A percentile compares a stretch with the other conserved stretches of the same genome.
These are phyloP conservation scores for Ceratorhiza oryzae-sativae DNA, from an alignment of 1,284 basidiomycete genomes.

Conservation along the genomic window DNA sequence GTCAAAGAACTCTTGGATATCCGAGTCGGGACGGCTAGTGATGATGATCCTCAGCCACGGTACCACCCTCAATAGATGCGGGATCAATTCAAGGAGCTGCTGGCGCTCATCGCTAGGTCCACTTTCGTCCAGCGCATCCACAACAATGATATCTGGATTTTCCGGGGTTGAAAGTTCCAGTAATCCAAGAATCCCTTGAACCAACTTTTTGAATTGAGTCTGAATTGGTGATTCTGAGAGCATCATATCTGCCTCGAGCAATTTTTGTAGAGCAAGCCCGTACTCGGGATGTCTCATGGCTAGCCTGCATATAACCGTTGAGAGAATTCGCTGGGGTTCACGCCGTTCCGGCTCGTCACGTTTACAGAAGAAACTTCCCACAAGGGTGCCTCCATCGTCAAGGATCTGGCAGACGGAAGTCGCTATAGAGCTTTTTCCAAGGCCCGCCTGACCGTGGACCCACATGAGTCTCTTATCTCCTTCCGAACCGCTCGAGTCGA, in stretches of 20 bases:
- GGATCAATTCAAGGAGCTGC: background rate
- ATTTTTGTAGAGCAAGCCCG: background rate
- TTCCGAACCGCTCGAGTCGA: background rate
- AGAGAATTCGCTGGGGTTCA: background rate
- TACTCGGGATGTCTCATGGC: background rate
- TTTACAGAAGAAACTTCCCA: conserved; percentile 26
- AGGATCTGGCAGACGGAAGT: conserved; percentile 1
- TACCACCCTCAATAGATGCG: background rate
- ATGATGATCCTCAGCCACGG: too few species aligned
- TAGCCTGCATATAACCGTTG: background rate
- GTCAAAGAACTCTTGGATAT: conserved; percentile 1
- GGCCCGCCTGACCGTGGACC: conserved; percentile 30
- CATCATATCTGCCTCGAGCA: background rate
- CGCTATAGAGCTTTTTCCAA: conserved; percentile 27
- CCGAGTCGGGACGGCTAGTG: conserved; percentile 4
- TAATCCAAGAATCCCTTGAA: background rate
- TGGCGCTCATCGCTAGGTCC: too few species aligned
- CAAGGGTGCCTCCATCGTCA: background rate
- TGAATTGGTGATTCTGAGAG: conserved; percentile 1
- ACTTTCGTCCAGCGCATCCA: conserved; percentile 40
- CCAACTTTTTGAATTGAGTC: background rate
- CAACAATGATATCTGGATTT: background rate
- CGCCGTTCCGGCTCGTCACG: too few species aligned
- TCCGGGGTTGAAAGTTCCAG: background rate
- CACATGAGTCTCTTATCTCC: background rate